Conservation (phyloP, 768 basidiomycete species). For the Amanita subjunquillea region DNA sequence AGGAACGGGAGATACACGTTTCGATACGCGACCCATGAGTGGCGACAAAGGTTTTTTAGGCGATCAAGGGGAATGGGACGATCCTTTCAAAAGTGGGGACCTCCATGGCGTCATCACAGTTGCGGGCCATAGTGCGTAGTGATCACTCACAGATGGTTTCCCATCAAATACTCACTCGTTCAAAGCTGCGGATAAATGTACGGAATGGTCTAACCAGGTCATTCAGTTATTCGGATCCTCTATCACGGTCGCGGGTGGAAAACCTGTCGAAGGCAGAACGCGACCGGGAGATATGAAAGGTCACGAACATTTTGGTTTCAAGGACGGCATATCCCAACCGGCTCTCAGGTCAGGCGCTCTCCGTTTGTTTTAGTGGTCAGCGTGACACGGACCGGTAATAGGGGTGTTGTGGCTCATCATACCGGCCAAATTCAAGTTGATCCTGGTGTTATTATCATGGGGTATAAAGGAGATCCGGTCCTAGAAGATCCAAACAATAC, state of each 20-base stretch:
- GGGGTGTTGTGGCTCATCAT: background rate
- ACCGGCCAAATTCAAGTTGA: background rate
- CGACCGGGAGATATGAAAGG: too few relatives aligned
- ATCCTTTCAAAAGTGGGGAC: background rate
- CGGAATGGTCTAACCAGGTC: too few relatives aligned
- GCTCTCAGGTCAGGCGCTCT: background rate
- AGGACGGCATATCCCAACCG: background rate
- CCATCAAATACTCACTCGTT: too few relatives aligned
- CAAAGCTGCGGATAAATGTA: too few relatives aligned
- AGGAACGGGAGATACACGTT: background rate
- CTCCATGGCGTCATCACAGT: background rate
- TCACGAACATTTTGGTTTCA: background rate
- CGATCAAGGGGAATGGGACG: background rate
- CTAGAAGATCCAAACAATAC: background rate
- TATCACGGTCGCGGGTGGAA: too few relatives aligned
- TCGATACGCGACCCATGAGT: background rate
- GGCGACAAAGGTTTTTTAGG: background rate
- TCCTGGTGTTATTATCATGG: background rate
- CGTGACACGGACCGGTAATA: background rate
- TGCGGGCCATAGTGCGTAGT: too few relatives aligned
- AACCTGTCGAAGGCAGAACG: too few relatives aligned
- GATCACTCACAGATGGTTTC: too few relatives aligned
- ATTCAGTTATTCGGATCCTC: too few relatives aligned
- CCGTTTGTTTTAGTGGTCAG: too few relatives aligned
- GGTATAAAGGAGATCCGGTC: background rate